These are phyloP conservation scores for Entonaema liquescens DNA, from an alignment of 495 filamentous ascomycete genomes.

Conservation along the genomic window DNA sequence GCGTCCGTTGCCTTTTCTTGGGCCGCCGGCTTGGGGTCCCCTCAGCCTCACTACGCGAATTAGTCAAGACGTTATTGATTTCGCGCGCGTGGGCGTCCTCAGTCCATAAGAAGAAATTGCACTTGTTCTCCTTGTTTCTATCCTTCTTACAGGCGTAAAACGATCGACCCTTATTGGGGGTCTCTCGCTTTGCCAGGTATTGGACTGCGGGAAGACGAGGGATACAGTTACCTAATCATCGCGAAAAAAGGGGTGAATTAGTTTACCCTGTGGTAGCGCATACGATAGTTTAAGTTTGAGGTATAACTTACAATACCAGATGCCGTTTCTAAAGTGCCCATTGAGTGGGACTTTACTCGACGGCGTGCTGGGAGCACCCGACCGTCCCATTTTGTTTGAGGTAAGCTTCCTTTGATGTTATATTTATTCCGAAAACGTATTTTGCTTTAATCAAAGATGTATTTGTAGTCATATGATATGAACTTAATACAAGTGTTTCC, in stretches of 20 bases:
- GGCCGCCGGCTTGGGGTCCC: conserved; percentile 18
- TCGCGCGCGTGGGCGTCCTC: conserved; percentile 68
- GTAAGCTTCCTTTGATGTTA: background rate
- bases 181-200: conserved; percentile 71
- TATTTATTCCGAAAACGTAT: background rate
- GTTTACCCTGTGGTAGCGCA: background rate
- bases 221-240: conserved; percentile 67
- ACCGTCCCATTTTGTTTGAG: conserved; percentile 29
- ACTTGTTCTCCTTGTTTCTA: conserved; percentile 54
- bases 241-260: background rate
- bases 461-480: background rate
- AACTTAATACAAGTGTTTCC: background rate
- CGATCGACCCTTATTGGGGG: conserved; percentile 68
- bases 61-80: conserved; percentile 58
- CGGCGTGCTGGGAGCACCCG: conserved; percentile 38
- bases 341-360: conserved; percentile 52
- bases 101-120: conserved; percentile 77
- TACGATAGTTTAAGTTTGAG: background rate
- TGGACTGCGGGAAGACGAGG: conserved; percentile 67
- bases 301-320: conserved; percentile 53
- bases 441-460: background rate
- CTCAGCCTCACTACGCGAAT: conserved; percentile 42
- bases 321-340: conserved; percentile 59
- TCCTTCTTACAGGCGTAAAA: conserved; percentile 74
- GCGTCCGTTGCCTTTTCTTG: conserved; percentile 36